Conservation (phyloP, 805 yeast genomes). For the Kluyveromyces lactis region DNA sequence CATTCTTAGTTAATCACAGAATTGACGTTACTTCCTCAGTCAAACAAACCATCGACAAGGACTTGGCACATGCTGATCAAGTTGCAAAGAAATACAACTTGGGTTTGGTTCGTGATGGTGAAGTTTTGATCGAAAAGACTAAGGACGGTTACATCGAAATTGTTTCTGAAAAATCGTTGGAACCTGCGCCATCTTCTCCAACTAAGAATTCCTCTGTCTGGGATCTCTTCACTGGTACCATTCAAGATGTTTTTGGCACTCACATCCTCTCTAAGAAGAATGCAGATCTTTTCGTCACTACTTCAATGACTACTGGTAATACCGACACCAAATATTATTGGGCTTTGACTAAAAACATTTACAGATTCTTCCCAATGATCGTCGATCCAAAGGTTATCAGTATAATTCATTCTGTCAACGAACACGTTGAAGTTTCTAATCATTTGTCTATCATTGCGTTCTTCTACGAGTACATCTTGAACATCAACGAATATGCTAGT, state of each 20-base stretch:
- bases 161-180: conserved; percentile 17
- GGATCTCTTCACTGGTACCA: conserved; percentile 41
- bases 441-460: conserved; percentile 55
- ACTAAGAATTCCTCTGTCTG: conserved; percentile 29
- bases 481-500: conserved; percentile 19
- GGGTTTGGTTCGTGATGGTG: conserved; percentile 32
- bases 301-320: conserved; percentile 48
- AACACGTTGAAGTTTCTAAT: conserved; percentile 43
- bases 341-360: conserved; percentile 46
- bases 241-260: conserved; percentile 48
- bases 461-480: conserved; percentile 40
- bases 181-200: conserved; percentile 36
- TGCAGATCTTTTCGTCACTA: conserved; percentile 32
- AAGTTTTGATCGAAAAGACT: conserved; percentile 19
- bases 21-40: conserved; percentile 49
- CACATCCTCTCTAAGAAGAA: conserved; percentile 28
- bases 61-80: conserved; percentile 28
- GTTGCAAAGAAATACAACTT: conserved; percentile 42
- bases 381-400: conserved; percentile 12
- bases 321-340: conserved; percentile 57
- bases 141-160: conserved; percentile 26
- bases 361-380: conserved; percentile 34
- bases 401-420: conserved; percentile 57
- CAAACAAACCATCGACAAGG: conserved; percentile 33
- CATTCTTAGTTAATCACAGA: conserved; percentile 53